These are phyloP conservation scores for Xanthoconium purpureum DNA, from an alignment of 768 basidiomycete species.

Conservation along the genomic window DNA sequence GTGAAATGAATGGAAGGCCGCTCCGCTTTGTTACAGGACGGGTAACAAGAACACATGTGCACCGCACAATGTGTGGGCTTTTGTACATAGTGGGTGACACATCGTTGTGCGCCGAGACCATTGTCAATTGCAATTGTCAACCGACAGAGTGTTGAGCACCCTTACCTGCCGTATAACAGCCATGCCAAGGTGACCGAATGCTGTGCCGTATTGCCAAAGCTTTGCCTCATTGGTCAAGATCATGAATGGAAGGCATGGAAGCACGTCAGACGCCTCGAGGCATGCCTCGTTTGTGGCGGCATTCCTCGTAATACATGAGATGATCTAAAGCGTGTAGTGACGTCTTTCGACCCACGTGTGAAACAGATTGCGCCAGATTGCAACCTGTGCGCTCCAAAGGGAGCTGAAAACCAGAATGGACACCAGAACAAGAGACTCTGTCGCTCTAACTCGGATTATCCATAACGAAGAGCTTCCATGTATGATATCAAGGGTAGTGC, in stretches of 20 bases:
- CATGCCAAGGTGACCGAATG: not conserved
- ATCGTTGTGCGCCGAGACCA: not conserved
- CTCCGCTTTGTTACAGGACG: constrained; percentile 17
- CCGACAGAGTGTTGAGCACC: not conserved
- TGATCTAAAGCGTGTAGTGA: not conserved
- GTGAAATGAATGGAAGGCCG: constrained; percentile 25
- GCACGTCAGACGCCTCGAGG: constrained; percentile 29
- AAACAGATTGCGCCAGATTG: not conserved
- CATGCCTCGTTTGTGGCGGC: constrained; percentile 22
- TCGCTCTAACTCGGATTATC: not conserved
- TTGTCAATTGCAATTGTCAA: not conserved
- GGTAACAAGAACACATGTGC: constrained; percentile 8
- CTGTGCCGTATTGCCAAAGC: constrained; percentile 6
- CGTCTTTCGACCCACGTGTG: not conserved
- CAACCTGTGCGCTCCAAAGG: too few species aligned
- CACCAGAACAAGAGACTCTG: not conserved
- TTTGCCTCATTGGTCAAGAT: not conserved
- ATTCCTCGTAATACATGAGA: not conserved
- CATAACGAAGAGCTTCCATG: not conserved
- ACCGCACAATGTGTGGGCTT: not conserved
- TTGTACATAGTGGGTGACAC: constrained; percentile 6
- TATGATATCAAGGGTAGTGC: constrained; percentile 8
- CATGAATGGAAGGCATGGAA: constrained; percentile 19
- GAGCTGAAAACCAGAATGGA: not conserved
- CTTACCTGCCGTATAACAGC: not conserved